These are phyloP conservation scores for Pichia scutulata DNA, from an alignment of 805 yeast species.

Conservation along the genomic window DNA sequence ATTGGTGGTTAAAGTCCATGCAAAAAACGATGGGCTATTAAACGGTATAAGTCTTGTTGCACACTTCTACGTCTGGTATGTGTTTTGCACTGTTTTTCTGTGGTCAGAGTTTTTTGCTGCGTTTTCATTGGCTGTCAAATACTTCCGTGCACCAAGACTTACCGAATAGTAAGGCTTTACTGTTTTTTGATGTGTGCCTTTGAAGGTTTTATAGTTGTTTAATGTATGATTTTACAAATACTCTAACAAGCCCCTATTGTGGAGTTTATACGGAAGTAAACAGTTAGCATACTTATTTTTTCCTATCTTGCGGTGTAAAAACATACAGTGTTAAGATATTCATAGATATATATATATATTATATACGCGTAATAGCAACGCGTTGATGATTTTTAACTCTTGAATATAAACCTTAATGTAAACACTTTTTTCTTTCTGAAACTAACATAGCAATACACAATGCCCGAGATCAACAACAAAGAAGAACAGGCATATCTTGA, in stretches of 20 bases:
- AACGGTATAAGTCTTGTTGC: not conserved
- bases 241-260: too few species aligned
- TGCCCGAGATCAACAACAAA: constrained; percentile 14
- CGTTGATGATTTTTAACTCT: not conserved
- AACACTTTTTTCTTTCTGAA: not conserved
- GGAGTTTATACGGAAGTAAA: too few species aligned
- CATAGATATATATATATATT: too few species aligned
- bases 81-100: not conserved
- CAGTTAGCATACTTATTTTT: too few species aligned
- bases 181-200: too few species aligned
- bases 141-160: not conserved
- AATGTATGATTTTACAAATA: too few species aligned
- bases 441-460: not conserved
- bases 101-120: not conserved
- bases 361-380: not conserved
- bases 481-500: constrained; percentile 87
- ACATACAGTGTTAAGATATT: too few species aligned
- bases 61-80: not conserved
- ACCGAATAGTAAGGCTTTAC: too few species aligned
- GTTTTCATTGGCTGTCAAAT: not conserved
- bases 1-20: not conserved
- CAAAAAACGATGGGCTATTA: not conserved
- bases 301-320: too few species aligned
- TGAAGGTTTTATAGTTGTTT: too few species aligned
- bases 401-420: not conserved